phyloP scores from a whole-genome alignment of 2,329 filamentous ascomycete genomes.

The Cryphonectria naterciae region DNA sequence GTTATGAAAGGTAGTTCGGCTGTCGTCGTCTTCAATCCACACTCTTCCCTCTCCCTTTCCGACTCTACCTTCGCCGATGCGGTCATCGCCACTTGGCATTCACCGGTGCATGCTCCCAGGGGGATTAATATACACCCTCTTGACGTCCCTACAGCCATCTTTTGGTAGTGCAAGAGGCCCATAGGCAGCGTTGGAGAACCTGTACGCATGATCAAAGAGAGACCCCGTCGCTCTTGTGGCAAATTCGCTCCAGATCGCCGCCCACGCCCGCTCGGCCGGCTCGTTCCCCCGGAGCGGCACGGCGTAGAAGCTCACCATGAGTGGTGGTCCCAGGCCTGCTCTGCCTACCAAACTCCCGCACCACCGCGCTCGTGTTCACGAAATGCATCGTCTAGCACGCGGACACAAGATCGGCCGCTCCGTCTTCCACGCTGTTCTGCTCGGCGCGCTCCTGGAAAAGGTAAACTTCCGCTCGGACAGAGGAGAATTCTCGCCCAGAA shows the following conservation, averaged over 20 bases:
- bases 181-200: conserved; percentile 23
- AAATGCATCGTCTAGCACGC: conserved; percentile 36
- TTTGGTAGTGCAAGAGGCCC: conserved; percentile 30
- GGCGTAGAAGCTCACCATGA: conserved; percentile 32
- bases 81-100: conserved; percentile 9
- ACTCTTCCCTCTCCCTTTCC: conserved; percentile 27
- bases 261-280: conserved; percentile 23
- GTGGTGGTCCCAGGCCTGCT: conserved; percentile 32
- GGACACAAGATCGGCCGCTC: conserved; percentile 32
- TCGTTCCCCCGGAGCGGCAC: conserved; percentile 25
- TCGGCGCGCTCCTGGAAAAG: conserved; percentile 36
- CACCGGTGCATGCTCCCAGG: conserved; percentile 21
- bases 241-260: conserved; percentile 20
- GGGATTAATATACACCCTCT: conserved; percentile 32
- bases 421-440: conserved; percentile 31
- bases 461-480: conserved; percentile 31
- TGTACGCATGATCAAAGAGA: conserved; percentile 4
- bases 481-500: conserved; percentile 30
- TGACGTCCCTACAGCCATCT: conserved; percentile 27
- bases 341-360: conserved; percentile 34
- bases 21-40: conserved; percentile 30
- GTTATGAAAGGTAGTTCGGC: conserved; percentile 26
- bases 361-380: conserved; percentile 30
- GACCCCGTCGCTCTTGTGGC: not conserved
- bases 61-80: conserved; percentile 16